Evolutionary conservation across 805 yeast species (phyloP).

Genomic region (Kodamaea laetipori): DNA sequence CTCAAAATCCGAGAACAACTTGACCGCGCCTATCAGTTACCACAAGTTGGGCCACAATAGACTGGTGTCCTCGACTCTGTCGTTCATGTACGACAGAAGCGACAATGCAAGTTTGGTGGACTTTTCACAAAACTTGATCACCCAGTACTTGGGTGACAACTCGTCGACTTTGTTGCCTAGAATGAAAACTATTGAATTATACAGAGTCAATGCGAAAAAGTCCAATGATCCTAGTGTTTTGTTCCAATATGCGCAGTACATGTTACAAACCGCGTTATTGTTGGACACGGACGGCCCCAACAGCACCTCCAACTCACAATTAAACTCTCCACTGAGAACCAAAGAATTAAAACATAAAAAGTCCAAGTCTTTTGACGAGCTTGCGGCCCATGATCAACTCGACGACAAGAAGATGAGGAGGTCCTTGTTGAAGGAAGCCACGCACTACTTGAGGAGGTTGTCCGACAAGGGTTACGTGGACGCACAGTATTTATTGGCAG

Average conservation of each 20-base stretch:
- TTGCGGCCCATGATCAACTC: conserved; percentile 15
- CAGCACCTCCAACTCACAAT: conserved; percentile 4
- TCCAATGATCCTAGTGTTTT: conserved; percentile 84
- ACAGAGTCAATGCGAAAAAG: conserved; percentile 81
- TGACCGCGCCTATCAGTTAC: conserved; percentile 19
- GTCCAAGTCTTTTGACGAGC: conserved; percentile 20
- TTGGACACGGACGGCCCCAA: conserved; percentile 40
- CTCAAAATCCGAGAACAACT: conserved; percentile 33
- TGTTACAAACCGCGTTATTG: conserved; percentile 80
- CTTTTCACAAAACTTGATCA: conserved; percentile 53
- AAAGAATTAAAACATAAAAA: conserved; percentile 21
- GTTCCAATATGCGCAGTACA: conserved; percentile 88
- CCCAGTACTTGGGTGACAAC: conserved; percentile 54
- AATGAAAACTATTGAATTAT: conserved; percentile 81
- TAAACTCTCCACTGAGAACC: conserved; percentile 20
- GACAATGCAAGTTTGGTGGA: conserved; percentile 46
- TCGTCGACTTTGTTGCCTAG: conserved; percentile 63
- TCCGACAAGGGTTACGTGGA: conserved; percentile 82
- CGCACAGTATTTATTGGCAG: conserved; percentile 92
- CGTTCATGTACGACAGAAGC: conserved; percentile 35
- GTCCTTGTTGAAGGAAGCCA: conserved; percentile 76
- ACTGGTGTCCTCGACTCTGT: conserved; percentile 41
- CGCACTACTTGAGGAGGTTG: conserved; percentile 64
- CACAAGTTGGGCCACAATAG: conserved; percentile 30
- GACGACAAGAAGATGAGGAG: conserved; percentile 38